These are phyloP conservation scores for Cicer chorassanicum DNA, from an alignment of 306 rosid species.

Conservation along the genomic window DNA sequence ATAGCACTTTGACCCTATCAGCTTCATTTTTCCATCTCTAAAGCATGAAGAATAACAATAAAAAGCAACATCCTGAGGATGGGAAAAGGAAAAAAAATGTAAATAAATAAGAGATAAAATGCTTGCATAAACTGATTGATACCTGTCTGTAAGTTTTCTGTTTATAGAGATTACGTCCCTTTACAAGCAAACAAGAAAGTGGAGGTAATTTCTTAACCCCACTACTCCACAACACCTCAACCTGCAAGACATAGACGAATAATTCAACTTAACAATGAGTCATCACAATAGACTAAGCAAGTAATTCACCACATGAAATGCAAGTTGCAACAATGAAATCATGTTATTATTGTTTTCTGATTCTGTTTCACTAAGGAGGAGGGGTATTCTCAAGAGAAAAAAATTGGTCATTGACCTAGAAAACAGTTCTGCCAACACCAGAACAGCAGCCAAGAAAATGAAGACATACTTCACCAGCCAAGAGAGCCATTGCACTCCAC, in stretches of 20 bases:
- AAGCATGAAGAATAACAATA: conserved; percentile 41
- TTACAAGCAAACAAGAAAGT: conserved; percentile 73
- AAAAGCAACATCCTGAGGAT: conserved; percentile 1
- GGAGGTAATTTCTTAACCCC: conserved; percentile 64
- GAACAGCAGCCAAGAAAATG: not conserved
- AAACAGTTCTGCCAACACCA: conserved; percentile 7
- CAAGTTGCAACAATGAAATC: conserved; percentile 21
- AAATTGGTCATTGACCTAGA: not conserved
- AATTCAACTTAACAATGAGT: conserved; percentile 36
- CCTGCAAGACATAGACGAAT: conserved; percentile 49
- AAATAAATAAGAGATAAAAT: not conserved
- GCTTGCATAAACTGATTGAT: conserved; percentile 27
- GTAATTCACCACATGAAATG: conserved; percentile 22
- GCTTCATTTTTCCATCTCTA: conserved; percentile 82
- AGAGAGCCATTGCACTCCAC: conserved; percentile 31
- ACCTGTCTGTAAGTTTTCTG: conserved; percentile 80
- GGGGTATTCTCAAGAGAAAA: not conserved
- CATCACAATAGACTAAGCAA: conserved; percentile 18
- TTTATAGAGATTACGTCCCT: conserved; percentile 87
- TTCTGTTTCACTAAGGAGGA: not conserved
- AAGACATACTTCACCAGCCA: conserved; percentile 15
- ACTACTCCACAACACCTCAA: conserved; percentile 83
- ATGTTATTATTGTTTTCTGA: conserved; percentile 17
- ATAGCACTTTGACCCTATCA: conserved; percentile 66
- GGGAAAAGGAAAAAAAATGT: not conserved